Percentiles rank a stretch among this genome's conserved stretches.
These are phyloP conservation scores for Lachnellula subtilissima DNA, from an alignment of 2,329 filamentous ascomycete species.

Conservation along the genomic window DNA sequence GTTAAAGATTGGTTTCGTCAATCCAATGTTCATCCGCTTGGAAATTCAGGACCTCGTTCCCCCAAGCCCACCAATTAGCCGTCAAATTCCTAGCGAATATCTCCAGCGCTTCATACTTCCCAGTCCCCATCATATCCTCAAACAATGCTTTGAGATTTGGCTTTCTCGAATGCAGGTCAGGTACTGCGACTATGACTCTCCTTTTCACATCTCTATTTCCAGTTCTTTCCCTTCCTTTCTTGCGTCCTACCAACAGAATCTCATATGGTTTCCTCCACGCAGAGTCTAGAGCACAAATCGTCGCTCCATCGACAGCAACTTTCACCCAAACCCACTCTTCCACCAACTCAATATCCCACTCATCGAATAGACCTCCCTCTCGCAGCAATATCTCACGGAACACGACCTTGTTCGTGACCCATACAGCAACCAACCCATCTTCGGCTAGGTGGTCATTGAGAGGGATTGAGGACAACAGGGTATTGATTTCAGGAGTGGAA, in stretches of 20 bases:
- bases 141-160: slow-evolving; percentile 63
- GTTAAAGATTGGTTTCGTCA: slow-evolving; percentile 7
- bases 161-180: slow-evolving; percentile 75
- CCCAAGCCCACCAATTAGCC: slow-evolving; percentile 74
- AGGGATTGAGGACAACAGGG: slow-evolving; percentile 51
- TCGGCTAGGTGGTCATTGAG: slow-evolving; percentile 48
- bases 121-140: slow-evolving; percentile 44
- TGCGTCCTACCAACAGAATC: slow-evolving; percentile 55
- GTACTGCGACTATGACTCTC: slow-evolving; percentile 63
- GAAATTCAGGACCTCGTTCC: slow-evolving; percentile 67
- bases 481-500: slow-evolving; percentile 39
- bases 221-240: neutral
- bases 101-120: slow-evolving; percentile 58
- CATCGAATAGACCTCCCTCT: slow-evolving; percentile 53
- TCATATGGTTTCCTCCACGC: slow-evolving; percentile 74
- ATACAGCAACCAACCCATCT: slow-evolving; percentile 61
- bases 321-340: slow-evolving; percentile 81
- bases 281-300: slow-evolving; percentile 56
- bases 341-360: slow-evolving; percentile 60
- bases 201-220: slow-evolving; percentile 31
- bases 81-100: slow-evolving; percentile 72
- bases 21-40: slow-evolving; percentile 51
- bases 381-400: slow-evolving; percentile 50
- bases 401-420: slow-evolving; percentile 69
- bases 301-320: slow-evolving; percentile 59